Base-by-base conservation (phyloP, 257 asterid species). In the Mentha longifolia region DNA sequence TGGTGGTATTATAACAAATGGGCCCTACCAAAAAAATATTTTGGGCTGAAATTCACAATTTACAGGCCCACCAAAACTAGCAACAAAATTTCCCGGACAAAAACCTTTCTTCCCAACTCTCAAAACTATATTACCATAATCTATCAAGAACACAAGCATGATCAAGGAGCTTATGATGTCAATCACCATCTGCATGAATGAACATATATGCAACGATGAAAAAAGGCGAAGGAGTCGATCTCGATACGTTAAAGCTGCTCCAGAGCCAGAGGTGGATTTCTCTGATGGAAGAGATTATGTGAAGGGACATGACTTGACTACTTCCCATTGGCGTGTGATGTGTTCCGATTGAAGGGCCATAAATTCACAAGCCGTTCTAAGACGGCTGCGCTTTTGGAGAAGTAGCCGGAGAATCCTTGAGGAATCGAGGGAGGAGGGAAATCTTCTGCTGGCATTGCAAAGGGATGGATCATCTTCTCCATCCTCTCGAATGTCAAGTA, bases 361-460 rank as follows among this genome's bases (percentile, higher is more conserved):
- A 92, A 86, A 72, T 89, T 88, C 51, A 80, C 98, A 5, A 95
- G 91, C 57, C 98, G 98, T 72, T 95, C 98, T 56, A 95, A 73
- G 47, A 95, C 98, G 1, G 87, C 78, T 0, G 99, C 96, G 57
- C 95, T 88, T 68, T 92, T 95, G 14, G 98, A 89, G 87, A 95
- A 95, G 80, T 91, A 88, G 74, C 99, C 97, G 0, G 96, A 71
- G 70, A 92, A 92, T 64, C 92, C 96, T 72, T 92, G 98, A 33
- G 98, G 97, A 50, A 69, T 79, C 6, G 95, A 43, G 8, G 97
- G 91, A 6, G 98, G 98, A 28, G 98, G 97, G 65, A 92, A 92
- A 73, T 92, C 97, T 80, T 92, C 98, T 0, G 96, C 96, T 7
- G 98, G 98, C 97, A 92, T 92, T 37, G 98, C 97, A 65, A 86